A percentile compares a stretch with the other conserved stretches of the same genome.
phyloP scores from a whole-genome alignment of 2,329 filamentous ascomycete species.

The Diaporthe sp. region DNA sequence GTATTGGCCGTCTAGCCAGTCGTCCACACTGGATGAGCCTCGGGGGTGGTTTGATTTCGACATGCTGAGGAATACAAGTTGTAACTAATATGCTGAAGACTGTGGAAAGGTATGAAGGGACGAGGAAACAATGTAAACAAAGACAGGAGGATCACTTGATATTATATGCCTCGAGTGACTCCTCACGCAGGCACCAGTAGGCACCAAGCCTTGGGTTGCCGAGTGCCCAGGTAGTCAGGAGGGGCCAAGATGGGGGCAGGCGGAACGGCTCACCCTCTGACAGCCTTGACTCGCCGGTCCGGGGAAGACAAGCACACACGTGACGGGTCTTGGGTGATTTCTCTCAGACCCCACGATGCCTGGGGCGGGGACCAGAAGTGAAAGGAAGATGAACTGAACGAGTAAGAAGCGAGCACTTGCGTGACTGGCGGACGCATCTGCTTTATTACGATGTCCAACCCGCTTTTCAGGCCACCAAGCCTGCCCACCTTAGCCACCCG shows the following conservation, averaged over 20 bases:
- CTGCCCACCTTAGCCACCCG: slow-evolving; percentile 20
- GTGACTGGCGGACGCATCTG: slow-evolving; percentile 29
- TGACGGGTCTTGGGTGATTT: slow-evolving; percentile 4
- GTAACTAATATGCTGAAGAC: neutral
- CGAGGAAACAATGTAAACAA: neutral
- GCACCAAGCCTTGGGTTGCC: slow-evolving; percentile 13
- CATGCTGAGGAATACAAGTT: slow-evolving; percentile 10
- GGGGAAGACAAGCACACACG: slow-evolving; percentile 1
- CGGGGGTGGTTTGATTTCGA: slow-evolving; percentile 20
- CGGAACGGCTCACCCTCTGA: slow-evolving; percentile 3
- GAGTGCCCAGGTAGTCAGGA: neutral
- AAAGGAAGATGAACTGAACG: slow-evolving; percentile 14
- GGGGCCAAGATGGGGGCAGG: slow-evolving; percentile 12
- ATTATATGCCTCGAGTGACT: slow-evolving; percentile 22
- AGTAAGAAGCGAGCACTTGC: slow-evolving; percentile 14
- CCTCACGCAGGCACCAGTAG: slow-evolving; percentile 9
- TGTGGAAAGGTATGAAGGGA: neutral
- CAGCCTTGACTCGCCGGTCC: slow-evolving; percentile 9
- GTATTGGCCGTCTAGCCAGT: slow-evolving; percentile 40
- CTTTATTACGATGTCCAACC: slow-evolving; percentile 25
- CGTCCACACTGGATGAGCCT: slow-evolving; percentile 33
- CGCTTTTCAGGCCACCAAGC: slow-evolving; percentile 16
- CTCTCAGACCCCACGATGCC: slow-evolving; percentile 24
- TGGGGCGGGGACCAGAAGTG: slow-evolving; percentile 9
- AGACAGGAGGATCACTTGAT: neutral